Evolutionary conservation across 2,329 filamentous ascomycete genomes (phyloP).

Genomic region (Volutella citrinella): DNA sequence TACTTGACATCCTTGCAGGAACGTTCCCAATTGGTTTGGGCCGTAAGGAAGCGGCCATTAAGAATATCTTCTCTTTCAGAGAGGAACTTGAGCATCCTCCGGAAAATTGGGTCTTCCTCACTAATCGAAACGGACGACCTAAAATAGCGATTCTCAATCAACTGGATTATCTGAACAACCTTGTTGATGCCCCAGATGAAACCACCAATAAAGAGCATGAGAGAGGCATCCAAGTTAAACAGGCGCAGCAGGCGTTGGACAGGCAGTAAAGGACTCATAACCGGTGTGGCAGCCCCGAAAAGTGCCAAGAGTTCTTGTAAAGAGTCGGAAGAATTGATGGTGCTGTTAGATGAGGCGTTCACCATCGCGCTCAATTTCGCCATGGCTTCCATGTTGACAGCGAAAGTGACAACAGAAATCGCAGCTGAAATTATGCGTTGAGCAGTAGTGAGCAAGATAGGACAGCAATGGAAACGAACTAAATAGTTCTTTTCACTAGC

Average conservation of each 20-base stretch:
- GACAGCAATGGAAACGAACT: no score
- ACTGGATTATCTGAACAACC: conserved; percentile 31
- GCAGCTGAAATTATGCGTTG: no score
- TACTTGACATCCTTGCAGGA: conserved; percentile 56
- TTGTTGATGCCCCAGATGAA: conserved; percentile 45
- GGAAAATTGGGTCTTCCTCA: conserved; percentile 56
- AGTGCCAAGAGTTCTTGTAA: conserved; percentile 45
- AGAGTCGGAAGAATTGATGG: conserved; percentile 26
- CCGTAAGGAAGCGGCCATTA: conserved; percentile 50
- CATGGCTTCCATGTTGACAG: conserved; percentile 22
- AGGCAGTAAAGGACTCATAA: conserved; percentile 41
- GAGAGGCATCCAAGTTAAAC: conserved; percentile 48
- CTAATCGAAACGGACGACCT: conserved; percentile 52
- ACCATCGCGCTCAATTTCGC: conserved; percentile 25
- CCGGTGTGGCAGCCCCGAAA: conserved; percentile 40
- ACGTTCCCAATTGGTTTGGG: conserved; percentile 53
- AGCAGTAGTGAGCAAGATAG: no score
- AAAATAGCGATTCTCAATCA: conserved; percentile 42
- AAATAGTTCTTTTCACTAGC: no score
- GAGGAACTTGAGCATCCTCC: conserved; percentile 57
- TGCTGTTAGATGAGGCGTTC: conserved; percentile 19
- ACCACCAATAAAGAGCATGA: conserved; percentile 43
- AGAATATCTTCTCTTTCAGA: conserved; percentile 49
- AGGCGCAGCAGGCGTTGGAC: conserved; percentile 44
- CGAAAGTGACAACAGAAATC: no score